These are phyloP conservation scores for Cucurbita argyrosperma DNA, from an alignment of 306 rosid genomes.

Conservation along the genomic window DNA sequence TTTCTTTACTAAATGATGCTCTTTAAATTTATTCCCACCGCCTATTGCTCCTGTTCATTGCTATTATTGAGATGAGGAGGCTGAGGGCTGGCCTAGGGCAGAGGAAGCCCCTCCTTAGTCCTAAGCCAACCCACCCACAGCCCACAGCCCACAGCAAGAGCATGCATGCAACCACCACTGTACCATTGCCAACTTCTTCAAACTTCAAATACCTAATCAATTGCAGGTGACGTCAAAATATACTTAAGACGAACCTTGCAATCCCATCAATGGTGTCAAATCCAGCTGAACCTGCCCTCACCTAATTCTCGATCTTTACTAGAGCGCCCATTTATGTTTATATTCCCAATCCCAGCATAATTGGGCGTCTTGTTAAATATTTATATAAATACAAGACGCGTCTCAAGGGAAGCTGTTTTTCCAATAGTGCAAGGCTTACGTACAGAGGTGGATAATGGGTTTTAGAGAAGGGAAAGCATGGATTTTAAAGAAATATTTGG, in stretches of 20 bases:
- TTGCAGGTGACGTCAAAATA: background rate
- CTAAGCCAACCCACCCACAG: background rate
- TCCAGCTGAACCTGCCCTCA: slow-evolving; percentile 2
- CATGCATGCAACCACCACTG: background rate
- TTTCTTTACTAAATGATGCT: background rate
- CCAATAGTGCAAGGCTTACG: background rate
- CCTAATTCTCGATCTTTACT: background rate
- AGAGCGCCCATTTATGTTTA: background rate
- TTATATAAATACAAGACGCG: background rate
- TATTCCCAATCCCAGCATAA: background rate
- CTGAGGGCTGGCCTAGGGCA: background rate
- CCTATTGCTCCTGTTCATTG: background rate
- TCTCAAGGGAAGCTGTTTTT: background rate
- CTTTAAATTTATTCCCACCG: background rate
- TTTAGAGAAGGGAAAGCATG: background rate
- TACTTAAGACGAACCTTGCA: background rate
- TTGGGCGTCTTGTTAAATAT: background rate
- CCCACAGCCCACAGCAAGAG: background rate
- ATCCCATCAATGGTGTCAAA: background rate
- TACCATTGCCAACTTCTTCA: background rate
- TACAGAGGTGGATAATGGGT: background rate
- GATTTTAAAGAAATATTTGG: background rate
- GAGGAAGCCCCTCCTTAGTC: background rate
- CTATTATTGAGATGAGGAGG: background rate
- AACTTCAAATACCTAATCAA: background rate